A percentile compares a stretch with the other conserved stretches of the same genome.
Conservation (phyloP, 345 rosid genomes). For the Melaleuca quinquenervia region DNA sequence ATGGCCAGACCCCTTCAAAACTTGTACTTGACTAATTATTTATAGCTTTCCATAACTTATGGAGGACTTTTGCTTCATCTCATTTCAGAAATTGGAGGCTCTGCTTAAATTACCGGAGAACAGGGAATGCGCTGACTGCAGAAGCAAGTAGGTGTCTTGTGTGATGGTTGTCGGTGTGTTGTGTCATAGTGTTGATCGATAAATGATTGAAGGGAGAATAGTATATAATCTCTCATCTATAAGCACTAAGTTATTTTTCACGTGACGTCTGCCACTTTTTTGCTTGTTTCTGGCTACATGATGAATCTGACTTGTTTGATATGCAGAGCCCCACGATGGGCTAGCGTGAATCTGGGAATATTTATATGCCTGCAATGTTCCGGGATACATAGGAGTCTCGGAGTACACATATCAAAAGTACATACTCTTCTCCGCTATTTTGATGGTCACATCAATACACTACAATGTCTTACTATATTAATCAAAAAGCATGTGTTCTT, state of each 20-base stretch:
- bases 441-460: neutral
- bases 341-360: slow-evolving; percentile 93
- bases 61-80: neutral
- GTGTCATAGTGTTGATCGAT: neutral
- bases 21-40: neutral
- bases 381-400: slow-evolving; percentile 87
- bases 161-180: neutral
- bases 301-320: slow-evolving; percentile 6
- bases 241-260: neutral
- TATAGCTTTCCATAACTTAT: neutral
- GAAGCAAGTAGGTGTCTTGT: slow-evolving; percentile 55
- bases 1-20: neutral
- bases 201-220: neutral
- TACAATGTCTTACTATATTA: no score
- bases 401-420: slow-evolving; percentile 97
- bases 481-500: neutral
- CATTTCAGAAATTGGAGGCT: slow-evolving; percentile 67
- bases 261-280: neutral
- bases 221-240: neutral
- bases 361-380: slow-evolving; percentile 98
- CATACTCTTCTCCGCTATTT: neutral
- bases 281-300: neutral
- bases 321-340: slow-evolving; percentile 89
- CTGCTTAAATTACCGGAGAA: slow-evolving; percentile 80
- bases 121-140: slow-evolving; percentile 96